Base-by-base conservation (phyloP, 225 moss, liverwort and hornwort species). In the Sphagnum contortum region DNA sequence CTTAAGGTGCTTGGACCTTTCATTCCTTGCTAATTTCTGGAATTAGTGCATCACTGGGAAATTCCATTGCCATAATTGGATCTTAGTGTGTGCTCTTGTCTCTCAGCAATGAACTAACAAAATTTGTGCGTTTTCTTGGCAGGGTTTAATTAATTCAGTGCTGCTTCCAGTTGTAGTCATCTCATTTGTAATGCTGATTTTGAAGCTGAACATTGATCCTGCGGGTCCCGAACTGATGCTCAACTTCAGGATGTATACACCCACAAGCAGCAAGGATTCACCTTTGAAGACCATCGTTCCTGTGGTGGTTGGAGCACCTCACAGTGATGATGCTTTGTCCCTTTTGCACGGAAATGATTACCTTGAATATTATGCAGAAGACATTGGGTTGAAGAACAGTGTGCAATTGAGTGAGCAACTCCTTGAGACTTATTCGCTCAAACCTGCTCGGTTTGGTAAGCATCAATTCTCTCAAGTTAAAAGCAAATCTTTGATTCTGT, bases 171-270 rank as follows among this genome's bases (percentile, higher is more conserved):
- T 92, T 50, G 77, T 83, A 55, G 92, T 91, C 48, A 83, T 96
- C 57, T 76, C 90, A 12, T 83, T 96, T 66, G 95, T 96, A 55
- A 92, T 96, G 95, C 66, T 96, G 46, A 92, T 96, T 63, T 48
- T 96, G 81, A 96, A 96, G 66, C 75, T 96, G 49, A 96, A 92
- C 70, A 88, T 96, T 51, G 80, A 96, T 70, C 95, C 95, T 68
- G 92, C 87, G 12, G 95, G 95, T 11, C 92, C 95, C 45, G 51
- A 79, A 46, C 72, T 90, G 47, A 74, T 75, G 61, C 67, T 96
- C 7, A 65, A 81, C 66, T 92, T 92, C 59, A 77, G 59, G 48
- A 85, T 88, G 66, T 96, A 87, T 9, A 2, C 7, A 9, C 52
- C 52, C 52, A 5, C 9, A 9, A 6, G 6, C 52, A 52, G 2